Conservation (phyloP, 2,329 filamentous ascomycete species). For the Paramyrothecium sp. region DNA sequence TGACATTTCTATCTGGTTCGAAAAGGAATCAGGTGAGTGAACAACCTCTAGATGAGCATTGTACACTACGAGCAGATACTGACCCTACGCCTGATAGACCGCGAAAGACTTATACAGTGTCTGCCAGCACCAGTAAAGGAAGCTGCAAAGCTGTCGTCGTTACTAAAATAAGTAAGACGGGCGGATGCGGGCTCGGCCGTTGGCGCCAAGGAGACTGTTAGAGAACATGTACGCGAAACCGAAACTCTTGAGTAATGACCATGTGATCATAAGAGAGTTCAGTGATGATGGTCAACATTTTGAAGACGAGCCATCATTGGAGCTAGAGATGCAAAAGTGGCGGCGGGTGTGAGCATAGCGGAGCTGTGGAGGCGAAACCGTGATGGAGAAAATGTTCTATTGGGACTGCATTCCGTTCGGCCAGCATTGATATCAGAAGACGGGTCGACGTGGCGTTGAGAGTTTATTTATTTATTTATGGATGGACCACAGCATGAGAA, state of each 20-base stretch:
- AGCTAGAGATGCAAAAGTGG: neutral
- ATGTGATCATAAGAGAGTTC: too few relatives aligned
- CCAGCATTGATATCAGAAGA: neutral
- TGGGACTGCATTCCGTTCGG: neutral
- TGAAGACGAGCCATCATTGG: too few relatives aligned
- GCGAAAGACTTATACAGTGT: conserved; percentile 49
- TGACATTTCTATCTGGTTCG: conserved; percentile 84
- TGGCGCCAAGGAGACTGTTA: neutral
- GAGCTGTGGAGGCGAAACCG: neutral
- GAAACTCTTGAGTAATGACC: too few relatives aligned
- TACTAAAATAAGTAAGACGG: conserved; percentile 22
- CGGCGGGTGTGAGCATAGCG: too few relatives aligned
- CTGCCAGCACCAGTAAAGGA: conserved; percentile 59
- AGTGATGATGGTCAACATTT: too few relatives aligned
- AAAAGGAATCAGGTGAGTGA: conserved; percentile 69
- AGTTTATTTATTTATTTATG: neutral
- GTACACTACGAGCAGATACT: neutral
- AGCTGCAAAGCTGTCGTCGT: conserved; percentile 29
- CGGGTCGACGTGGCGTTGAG: neutral
- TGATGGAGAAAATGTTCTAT: neutral
- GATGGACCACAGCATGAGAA: neutral
- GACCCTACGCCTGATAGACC: conserved; percentile 37
- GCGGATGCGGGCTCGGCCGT: neutral
- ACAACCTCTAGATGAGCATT: neutral
- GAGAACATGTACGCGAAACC: too few relatives aligned